Evolutionary conservation across 2,329 filamentous ascomycete genomes (phyloP).

Genomic region (Diatrype stigma): DNA sequence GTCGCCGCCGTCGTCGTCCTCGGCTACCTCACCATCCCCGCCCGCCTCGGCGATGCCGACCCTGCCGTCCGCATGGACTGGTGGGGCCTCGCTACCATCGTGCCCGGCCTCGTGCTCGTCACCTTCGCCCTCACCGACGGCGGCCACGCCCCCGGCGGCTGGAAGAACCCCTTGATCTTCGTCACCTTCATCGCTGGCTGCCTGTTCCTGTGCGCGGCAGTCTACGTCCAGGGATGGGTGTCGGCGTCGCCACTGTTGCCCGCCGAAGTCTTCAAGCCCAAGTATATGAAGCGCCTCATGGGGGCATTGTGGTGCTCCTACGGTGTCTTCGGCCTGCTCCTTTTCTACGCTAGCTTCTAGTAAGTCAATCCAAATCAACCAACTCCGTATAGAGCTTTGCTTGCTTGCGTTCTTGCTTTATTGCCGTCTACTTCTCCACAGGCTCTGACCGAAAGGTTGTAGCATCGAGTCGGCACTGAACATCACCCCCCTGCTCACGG

Average conservation of each 20-base stretch:
- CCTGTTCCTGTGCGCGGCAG: slow-evolving; percentile 53
- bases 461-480: slow-evolving; percentile 59
- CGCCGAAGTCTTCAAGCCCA: slow-evolving; percentile 62
- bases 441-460: slow-evolving; percentile 1
- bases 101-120: slow-evolving; percentile 63
- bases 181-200: slow-evolving; percentile 60
- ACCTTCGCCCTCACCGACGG: slow-evolving; percentile 74
- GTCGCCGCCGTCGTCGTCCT: slow-evolving; percentile 18
- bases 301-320: slow-evolving; percentile 62
- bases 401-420: too few relatives aligned
- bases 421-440: too few relatives aligned
- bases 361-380: too few relatives aligned
- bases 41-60: slow-evolving; percentile 18
- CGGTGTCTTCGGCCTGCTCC: slow-evolving; percentile 62
- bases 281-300: slow-evolving; percentile 62
- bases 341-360: slow-evolving; percentile 61
- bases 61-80: slow-evolving; percentile 63
- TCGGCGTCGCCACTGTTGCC: slow-evolving; percentile 66
- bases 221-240: slow-evolving; percentile 71
- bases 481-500: slow-evolving; percentile 57
- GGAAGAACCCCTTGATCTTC: slow-evolving; percentile 70
- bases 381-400: too few relatives aligned
- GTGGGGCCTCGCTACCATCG: slow-evolving; percentile 56
- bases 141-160: slow-evolving; percentile 62
- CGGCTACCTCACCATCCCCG: slow-evolving; percentile 25